These are phyloP conservation scores for Abrus pulchellus DNA, from an alignment of 306 rosid species.

Conservation along the genomic window DNA sequence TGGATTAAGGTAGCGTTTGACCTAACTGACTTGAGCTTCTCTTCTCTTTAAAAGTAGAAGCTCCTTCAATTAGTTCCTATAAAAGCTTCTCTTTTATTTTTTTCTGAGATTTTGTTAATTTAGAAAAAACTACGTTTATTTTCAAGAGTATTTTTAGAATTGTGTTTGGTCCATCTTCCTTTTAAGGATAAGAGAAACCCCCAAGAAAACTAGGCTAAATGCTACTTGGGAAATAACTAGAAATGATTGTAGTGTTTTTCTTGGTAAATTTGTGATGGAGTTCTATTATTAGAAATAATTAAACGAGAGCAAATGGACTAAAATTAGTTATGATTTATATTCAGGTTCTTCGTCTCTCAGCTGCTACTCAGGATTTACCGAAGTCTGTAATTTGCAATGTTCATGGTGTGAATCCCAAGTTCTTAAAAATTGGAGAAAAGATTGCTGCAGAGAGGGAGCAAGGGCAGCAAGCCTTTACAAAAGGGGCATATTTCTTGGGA, in stretches of 20 bases:
- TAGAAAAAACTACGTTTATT: not conserved
- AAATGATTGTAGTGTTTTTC: slow-evolving; percentile 17
- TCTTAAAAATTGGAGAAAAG: slow-evolving; percentile 87
- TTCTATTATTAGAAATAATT: slow-evolving; percentile 17
- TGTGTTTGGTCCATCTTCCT: not conserved
- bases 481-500: slow-evolving; percentile 98
- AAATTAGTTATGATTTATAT: slow-evolving; percentile 40
- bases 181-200: not conserved
- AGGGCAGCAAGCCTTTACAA: slow-evolving; percentile 82
- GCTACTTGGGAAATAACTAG: slow-evolving; percentile 8
- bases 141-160: not conserved
- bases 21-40: not conserved
- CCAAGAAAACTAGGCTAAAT: not conserved
- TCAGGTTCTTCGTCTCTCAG: slow-evolving; percentile 98
- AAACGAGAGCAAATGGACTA: slow-evolving; percentile 31
- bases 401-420: slow-evolving; percentile 98
- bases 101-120: not conserved
- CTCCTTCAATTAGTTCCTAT: not conserved
- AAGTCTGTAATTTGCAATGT: slow-evolving; percentile 93
- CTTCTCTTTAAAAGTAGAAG: not conserved
- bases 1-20: slow-evolving; percentile 1
- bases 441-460: slow-evolving; percentile 78
- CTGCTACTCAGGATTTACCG: slow-evolving; percentile 95
- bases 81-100: not conserved
- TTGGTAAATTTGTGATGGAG: slow-evolving; percentile 29